Conservation (phyloP, 208 protist species). For the Herpetomonas tarakana region DNA sequence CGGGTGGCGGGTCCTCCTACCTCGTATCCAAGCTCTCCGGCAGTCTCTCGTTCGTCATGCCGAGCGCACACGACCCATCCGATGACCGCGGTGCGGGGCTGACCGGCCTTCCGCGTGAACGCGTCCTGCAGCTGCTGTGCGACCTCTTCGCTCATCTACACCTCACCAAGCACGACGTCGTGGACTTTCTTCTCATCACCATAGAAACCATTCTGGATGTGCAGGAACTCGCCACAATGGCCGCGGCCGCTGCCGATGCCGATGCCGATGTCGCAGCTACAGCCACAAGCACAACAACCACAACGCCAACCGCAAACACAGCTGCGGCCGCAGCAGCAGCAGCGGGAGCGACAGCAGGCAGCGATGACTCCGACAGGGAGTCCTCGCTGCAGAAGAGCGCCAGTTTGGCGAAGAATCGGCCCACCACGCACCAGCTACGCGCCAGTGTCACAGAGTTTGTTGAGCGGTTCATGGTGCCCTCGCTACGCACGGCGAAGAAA, state of each 20-base stretch:
- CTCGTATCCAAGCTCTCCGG: not conserved
- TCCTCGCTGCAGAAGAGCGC: too few species aligned
- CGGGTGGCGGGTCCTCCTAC: not conserved
- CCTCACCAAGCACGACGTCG: slow-evolving; percentile 29
- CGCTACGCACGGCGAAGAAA: not conserved
- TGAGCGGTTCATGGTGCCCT: not conserved
- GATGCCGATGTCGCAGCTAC: too few species aligned
- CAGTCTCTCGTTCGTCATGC: not conserved
- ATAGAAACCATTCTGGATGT: slow-evolving; percentile 40
- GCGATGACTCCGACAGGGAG: too few species aligned
- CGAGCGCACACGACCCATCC: not conserved
- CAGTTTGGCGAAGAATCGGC: too few species aligned
- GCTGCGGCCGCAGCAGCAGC: too few species aligned
- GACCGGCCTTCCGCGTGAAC: slow-evolving; percentile 6
- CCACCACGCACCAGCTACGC: not conserved
- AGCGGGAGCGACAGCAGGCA: too few species aligned
- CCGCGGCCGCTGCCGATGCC: too few species aligned
- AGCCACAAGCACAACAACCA: too few species aligned
- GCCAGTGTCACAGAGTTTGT: not conserved
- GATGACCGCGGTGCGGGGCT: slow-evolving; percentile 2
- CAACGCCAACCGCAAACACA: too few species aligned
- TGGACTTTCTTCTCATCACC: slow-evolving; percentile 24
- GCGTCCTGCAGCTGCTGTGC: slow-evolving; percentile 23
- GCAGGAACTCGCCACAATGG: slow-evolving; percentile 11
- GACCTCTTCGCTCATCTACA: slow-evolving; percentile 41